Conservation (phyloP, 306 rosid species). For the Mimosa pudica region DNA sequence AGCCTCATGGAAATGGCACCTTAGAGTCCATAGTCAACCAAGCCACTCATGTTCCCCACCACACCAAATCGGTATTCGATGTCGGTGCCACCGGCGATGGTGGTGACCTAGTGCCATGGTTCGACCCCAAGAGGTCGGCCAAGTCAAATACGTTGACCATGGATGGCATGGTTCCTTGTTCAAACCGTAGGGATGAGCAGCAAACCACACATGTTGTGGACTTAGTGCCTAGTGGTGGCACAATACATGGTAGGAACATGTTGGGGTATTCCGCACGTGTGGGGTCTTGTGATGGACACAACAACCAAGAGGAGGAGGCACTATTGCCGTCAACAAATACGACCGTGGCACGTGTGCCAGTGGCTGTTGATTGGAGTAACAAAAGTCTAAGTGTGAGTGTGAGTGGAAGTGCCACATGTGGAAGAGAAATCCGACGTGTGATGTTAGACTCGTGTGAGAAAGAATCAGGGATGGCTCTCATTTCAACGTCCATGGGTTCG, state of each 20-base stretch:
- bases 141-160: conserved; percentile 40
- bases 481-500: conserved; percentile 62
- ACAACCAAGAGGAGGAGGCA: conserved; percentile 14
- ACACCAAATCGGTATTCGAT: conserved; percentile 28
- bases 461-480: conserved; percentile 44
- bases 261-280: conserved; percentile 53
- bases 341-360: conserved; percentile 37
- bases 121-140: conserved; percentile 36
- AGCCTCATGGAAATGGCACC: conserved; percentile 78
- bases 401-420: conserved; percentile 13
- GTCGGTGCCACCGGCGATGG: neutral
- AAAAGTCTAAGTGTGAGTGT: conserved; percentile 43
- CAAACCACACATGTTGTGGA: conserved; percentile 27
- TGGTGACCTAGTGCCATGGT: conserved; percentile 56
- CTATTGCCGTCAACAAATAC: conserved; percentile 16
- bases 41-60: conserved; percentile 51
- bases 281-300: conserved; percentile 50
- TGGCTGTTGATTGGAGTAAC: conserved; percentile 41
- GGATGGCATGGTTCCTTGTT: conserved; percentile 83
- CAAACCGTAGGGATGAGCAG: conserved; percentile 36
- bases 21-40: conserved; percentile 89
- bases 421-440: conserved; percentile 43
- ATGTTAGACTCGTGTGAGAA: conserved; percentile 54
- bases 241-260: conserved; percentile 28
- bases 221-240: conserved; percentile 9